Conservation (phyloP, 2,329 filamentous ascomycete species). For the Akanthomyces dipterigenus region DNA sequence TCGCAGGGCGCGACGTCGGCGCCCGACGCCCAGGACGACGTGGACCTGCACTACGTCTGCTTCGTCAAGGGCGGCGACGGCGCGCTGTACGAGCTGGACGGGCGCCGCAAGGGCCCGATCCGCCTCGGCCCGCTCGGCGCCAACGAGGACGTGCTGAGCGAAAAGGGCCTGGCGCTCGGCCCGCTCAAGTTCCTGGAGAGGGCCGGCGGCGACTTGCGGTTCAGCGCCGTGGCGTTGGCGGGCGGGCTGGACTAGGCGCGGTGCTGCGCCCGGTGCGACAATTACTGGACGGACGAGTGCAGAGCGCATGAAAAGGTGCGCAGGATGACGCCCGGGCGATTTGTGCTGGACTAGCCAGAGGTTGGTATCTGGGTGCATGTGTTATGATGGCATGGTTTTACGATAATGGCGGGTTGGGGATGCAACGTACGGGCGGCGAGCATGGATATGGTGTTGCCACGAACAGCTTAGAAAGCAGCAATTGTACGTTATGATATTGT, state of each 20-base stretch:
- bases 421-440: not conserved
- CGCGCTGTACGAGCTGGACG: slow-evolving; percentile 55
- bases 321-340: not conserved
- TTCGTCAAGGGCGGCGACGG: slow-evolving; percentile 74
- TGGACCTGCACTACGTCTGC: slow-evolving; percentile 95
- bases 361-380: not conserved
- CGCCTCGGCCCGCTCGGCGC: slow-evolving; percentile 46
- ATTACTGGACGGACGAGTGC: not conserved
- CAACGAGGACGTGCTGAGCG: slow-evolving; percentile 67
- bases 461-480: not conserved
- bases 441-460: not conserved
- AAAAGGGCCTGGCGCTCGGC: slow-evolving; percentile 67
- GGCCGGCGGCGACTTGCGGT: slow-evolving; percentile 49
- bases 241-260: slow-evolving; percentile 38
- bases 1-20: slow-evolving; percentile 70
- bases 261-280: not conserved
- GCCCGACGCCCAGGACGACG: slow-evolving; percentile 67
- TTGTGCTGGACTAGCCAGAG: not conserved
- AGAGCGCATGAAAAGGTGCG: not conserved
- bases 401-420: not conserved
- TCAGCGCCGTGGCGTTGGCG: slow-evolving; percentile 52
- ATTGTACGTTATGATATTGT: not conserved
- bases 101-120: slow-evolving; percentile 51
- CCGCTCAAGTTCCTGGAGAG: slow-evolving; percentile 50
- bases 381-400: not conserved